These are phyloP conservation scores for Fusarium mangiferae DNA, from an alignment of 2,329 filamentous ascomycete genomes.

Conservation along the genomic window DNA sequence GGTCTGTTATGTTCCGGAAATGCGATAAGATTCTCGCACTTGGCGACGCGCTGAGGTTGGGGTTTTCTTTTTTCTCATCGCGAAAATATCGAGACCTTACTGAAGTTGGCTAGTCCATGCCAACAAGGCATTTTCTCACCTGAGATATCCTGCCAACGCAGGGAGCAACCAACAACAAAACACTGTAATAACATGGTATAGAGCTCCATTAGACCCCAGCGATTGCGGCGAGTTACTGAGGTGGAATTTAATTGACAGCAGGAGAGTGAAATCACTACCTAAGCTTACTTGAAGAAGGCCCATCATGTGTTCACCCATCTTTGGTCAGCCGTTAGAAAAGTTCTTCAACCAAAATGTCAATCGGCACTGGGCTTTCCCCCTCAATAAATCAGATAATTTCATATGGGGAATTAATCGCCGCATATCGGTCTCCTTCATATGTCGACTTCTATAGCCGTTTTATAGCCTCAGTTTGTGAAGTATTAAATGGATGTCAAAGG, in stretches of 20 bases:
- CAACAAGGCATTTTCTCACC: background rate
- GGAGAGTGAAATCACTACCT: fast-evolving
- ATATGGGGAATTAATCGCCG: fast-evolving
- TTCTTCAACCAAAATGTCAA: no score
- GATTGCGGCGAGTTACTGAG: background rate
- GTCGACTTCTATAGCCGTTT: fast-evolving
- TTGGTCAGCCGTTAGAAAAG: no score
- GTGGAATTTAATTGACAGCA: fast-evolving
- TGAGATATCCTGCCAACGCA: background rate
- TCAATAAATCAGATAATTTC: fast-evolving
- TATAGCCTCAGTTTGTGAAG: fast-evolving
- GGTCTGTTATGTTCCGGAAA: background rate
- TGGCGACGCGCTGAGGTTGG: fast-evolving
- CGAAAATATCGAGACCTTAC: background rate
- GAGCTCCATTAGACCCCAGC: constrained; percentile 42
- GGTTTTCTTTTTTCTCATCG: background rate
- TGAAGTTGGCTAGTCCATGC: background rate
- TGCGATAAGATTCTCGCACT: background rate
- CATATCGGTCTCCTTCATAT: fast-evolving
- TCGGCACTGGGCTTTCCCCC: no score
- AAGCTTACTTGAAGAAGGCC: fast-evolving
- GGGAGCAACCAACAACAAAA: background rate
- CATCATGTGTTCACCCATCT: no score
- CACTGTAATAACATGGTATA: constrained; percentile 47
- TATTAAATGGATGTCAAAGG: background rate